Conservation (phyloP, 768 basidiomycete species). For the Podaxis sp. region DNA sequence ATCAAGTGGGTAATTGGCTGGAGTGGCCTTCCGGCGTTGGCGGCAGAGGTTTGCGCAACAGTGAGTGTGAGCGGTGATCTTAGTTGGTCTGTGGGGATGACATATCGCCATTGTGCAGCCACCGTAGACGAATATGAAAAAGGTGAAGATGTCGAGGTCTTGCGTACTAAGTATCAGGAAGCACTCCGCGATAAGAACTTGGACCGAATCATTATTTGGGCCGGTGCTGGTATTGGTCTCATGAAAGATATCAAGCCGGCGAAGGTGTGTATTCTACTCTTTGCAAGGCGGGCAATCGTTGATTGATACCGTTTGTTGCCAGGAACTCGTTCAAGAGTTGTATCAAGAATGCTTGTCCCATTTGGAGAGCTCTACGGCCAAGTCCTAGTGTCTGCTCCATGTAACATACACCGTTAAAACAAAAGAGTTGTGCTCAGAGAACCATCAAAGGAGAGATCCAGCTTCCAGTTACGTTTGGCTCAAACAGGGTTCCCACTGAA, state of each 20-base stretch:
- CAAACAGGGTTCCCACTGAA: not conserved
- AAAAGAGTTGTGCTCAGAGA: too few species aligned
- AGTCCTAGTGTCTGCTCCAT: not conserved
- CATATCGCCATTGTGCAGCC: conserved; percentile 28
- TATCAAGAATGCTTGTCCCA: conserved; percentile 41
- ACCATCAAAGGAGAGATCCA: not conserved
- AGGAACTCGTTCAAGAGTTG: conserved; percentile 58
- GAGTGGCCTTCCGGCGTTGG: conserved; percentile 64
- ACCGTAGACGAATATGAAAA: conserved; percentile 56
- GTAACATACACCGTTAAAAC: too few species aligned
- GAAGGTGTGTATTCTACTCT: conserved; percentile 26
- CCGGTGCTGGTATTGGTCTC: conserved; percentile 62
- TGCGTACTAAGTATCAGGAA: conserved; percentile 43
- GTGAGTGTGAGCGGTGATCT: conserved; percentile 20
- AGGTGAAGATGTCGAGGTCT: conserved; percentile 41
- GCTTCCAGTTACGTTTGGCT: not conserved
- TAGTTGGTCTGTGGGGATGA: not conserved
- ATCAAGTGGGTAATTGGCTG: conserved; percentile 50
- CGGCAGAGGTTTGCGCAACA: conserved; percentile 58
- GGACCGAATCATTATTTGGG: conserved; percentile 61
- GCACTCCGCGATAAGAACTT: conserved; percentile 44
- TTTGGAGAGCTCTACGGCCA: conserved; percentile 20
- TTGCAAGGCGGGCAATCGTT: too few species aligned
- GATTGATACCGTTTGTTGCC: not conserved
- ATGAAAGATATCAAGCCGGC: conserved; percentile 44